Evolutionary conservation across 1,284 basidiomycete species (phyloP).

Genomic region (Sporisorium scitamineum): DNA sequence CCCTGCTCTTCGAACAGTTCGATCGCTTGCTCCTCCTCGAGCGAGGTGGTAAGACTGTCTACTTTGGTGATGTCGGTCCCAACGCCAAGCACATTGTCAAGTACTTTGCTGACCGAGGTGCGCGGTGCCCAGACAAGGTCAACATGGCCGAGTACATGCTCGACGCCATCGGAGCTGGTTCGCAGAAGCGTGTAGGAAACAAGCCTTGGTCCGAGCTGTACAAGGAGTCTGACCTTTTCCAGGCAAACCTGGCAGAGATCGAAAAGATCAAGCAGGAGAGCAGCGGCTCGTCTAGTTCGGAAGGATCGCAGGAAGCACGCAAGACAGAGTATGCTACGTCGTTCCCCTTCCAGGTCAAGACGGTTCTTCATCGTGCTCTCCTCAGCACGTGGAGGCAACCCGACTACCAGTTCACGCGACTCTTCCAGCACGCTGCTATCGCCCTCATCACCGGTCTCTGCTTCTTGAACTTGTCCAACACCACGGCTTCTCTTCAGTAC

Average conservation of each 20-base stretch:
- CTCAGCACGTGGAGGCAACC: slow-evolving; percentile 77
- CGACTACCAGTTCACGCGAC: slow-evolving; percentile 48
- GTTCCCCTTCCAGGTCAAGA: slow-evolving; percentile 32
- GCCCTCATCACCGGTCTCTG: slow-evolving; percentile 38
- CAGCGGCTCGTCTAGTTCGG: slow-evolving; percentile 2
- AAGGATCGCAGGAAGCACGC: not conserved
- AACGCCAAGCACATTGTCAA: slow-evolving; percentile 39
- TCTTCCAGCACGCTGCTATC: slow-evolving; percentile 45
- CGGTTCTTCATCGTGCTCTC: slow-evolving; percentile 32
- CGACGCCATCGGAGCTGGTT: slow-evolving; percentile 69
- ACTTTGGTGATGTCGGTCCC: slow-evolving; percentile 41
- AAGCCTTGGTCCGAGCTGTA: slow-evolving; percentile 78
- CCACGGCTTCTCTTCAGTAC: slow-evolving; percentile 33
- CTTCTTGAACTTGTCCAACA: slow-evolving; percentile 36
- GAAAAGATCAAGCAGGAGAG: slow-evolving; percentile 34
- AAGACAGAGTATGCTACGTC: slow-evolving; percentile 56
- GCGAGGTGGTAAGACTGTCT: slow-evolving; percentile 47
- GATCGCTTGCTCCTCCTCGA: slow-evolving; percentile 44
- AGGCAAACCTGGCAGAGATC: slow-evolving; percentile 26
- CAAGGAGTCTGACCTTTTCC: slow-evolving; percentile 31
- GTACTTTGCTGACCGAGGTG: slow-evolving; percentile 42
- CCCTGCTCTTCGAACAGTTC: slow-evolving; percentile 48
- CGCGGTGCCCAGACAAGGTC: slow-evolving; percentile 70
- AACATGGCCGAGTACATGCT: slow-evolving; percentile 73
- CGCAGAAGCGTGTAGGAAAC: slow-evolving; percentile 59